These are phyloP conservation scores for Bertia moriformis DNA, from an alignment of 2,329 filamentous ascomycete genomes.

Conservation along the genomic window DNA sequence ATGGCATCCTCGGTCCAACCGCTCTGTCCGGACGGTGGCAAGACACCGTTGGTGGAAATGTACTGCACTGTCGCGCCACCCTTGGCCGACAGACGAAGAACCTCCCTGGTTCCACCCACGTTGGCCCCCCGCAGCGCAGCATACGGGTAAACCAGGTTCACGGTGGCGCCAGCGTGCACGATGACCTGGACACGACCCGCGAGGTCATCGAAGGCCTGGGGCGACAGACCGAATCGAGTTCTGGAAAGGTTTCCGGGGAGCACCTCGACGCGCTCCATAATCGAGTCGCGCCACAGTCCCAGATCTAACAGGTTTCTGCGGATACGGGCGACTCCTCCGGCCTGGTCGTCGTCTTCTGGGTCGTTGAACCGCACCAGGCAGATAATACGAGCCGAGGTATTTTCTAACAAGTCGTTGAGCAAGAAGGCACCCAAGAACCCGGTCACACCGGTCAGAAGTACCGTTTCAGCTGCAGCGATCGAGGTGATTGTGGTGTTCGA, in stretches of 20 bases:
- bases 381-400: slow-evolving; percentile 53
- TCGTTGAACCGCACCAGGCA: slow-evolving; percentile 63
- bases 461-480: slow-evolving; percentile 50
- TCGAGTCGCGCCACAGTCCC: slow-evolving; percentile 62
- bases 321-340: slow-evolving; percentile 57
- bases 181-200: slow-evolving; percentile 56
- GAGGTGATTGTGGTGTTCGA: slow-evolving; percentile 34
- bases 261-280: slow-evolving; percentile 66
- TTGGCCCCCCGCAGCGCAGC: slow-evolving; percentile 62
- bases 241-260: slow-evolving; percentile 60
- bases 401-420: slow-evolving; percentile 52
- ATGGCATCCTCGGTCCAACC: slow-evolving; percentile 61
- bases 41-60: slow-evolving; percentile 66
- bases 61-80: slow-evolving; percentile 63
- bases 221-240: slow-evolving; percentile 52
- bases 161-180: slow-evolving; percentile 63
- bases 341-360: slow-evolving; percentile 45
- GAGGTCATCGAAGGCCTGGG: slow-evolving; percentile 50
- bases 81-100: slow-evolving; percentile 54
- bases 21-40: slow-evolving; percentile 49
- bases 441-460: slow-evolving; percentile 62
- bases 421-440: slow-evolving; percentile 67
- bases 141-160: slow-evolving; percentile 72
- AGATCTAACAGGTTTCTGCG: slow-evolving; percentile 66
- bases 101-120: slow-evolving; percentile 64